Evolutionary conservation across 1,284 basidiomycete species (phyloP).

Genomic region (Exsudoporus floridanus): DNA sequence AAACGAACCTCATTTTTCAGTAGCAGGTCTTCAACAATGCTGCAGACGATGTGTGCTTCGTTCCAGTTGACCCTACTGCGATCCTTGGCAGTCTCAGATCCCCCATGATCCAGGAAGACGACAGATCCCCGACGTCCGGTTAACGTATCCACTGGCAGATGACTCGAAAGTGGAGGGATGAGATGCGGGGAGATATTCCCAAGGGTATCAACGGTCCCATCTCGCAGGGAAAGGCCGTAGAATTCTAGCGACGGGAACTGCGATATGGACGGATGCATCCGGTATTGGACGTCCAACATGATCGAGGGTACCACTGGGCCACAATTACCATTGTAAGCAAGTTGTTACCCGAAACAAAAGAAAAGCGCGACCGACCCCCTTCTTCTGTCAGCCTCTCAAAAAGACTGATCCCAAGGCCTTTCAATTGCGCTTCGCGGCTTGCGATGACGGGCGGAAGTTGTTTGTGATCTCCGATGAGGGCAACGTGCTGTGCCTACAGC

Average conservation of each 20-base stretch:
- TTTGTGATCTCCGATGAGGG: constrained; percentile 94
- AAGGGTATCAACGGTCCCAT: constrained; percentile 65
- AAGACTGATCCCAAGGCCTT: constrained; percentile 77
- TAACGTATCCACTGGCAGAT: constrained; percentile 40
- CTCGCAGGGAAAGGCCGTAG: constrained; percentile 67
- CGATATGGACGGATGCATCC: constrained; percentile 92
- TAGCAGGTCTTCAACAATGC: constrained; percentile 77
- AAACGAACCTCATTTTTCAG: constrained; percentile 64
- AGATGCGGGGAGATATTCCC: constrained; percentile 57
- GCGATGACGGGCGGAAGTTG: constrained; percentile 91
- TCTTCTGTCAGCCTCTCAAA: constrained; percentile 88
- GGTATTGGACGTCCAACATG: constrained; percentile 91
- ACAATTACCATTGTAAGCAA: constrained; percentile 21
- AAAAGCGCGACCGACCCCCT: constrained; percentile 51
- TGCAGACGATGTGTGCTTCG: constrained; percentile 77
- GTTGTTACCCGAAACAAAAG: constrained; percentile 3
- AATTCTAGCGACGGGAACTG: constrained; percentile 84
- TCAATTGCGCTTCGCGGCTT: constrained; percentile 65
- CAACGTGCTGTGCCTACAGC: constrained; percentile 70
- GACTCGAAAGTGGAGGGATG: constrained; percentile 58
- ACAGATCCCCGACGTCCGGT: constrained; percentile 50
- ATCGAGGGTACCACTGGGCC: constrained; percentile 69
- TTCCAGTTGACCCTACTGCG: constrained; percentile 72
- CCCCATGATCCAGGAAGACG: constrained; percentile 77
- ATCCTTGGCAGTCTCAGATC: constrained; percentile 62